Conservation (phyloP, 495 filamentous ascomycete species). For the Astrothelium subdiscretum region DNA sequence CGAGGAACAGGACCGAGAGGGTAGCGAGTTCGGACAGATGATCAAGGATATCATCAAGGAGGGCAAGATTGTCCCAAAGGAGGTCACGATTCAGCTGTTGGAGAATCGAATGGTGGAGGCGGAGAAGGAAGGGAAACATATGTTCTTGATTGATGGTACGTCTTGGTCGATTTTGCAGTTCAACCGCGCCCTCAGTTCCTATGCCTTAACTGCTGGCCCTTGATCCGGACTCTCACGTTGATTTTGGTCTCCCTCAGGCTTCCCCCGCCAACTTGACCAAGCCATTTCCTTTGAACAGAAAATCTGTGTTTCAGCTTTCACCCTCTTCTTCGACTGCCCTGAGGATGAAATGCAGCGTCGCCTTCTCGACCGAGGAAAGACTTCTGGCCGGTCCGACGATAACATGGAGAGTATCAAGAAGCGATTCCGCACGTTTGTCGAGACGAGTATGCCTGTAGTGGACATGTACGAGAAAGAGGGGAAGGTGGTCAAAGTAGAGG, state of each 20-base stretch:
- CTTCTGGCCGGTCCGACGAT: constrained; percentile 79
- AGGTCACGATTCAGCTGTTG: constrained; percentile 86
- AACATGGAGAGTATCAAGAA: constrained; percentile 93
- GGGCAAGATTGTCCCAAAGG: constrained; percentile 94
- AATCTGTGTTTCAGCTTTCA: constrained; percentile 70
- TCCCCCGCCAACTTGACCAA: constrained; percentile 95
- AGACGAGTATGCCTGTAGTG: constrained; percentile 95
- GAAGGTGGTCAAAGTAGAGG: constrained; percentile 67
- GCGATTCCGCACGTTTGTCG: constrained; percentile 82
- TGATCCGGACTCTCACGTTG: not conserved
- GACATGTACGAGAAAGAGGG: constrained; percentile 64
- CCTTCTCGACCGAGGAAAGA: constrained; percentile 81
- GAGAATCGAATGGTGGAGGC: constrained; percentile 79
- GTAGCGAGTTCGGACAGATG: constrained; percentile 75
- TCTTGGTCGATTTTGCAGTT: not conserved
- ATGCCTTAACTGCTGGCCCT: not conserved
- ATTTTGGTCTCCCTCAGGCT: constrained; percentile 37
- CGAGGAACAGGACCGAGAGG: constrained; percentile 77
- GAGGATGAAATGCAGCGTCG: constrained; percentile 77
- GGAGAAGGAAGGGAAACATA: constrained; percentile 31
- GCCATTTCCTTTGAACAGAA: constrained; percentile 82
- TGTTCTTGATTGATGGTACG: constrained; percentile 73
- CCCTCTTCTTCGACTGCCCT: constrained; percentile 83
- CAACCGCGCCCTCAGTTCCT: no score
- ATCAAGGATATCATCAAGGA: constrained; percentile 86